phyloP scores from a whole-genome alignment of 345 rosid genomes.

The Corymbia maculata region DNA sequence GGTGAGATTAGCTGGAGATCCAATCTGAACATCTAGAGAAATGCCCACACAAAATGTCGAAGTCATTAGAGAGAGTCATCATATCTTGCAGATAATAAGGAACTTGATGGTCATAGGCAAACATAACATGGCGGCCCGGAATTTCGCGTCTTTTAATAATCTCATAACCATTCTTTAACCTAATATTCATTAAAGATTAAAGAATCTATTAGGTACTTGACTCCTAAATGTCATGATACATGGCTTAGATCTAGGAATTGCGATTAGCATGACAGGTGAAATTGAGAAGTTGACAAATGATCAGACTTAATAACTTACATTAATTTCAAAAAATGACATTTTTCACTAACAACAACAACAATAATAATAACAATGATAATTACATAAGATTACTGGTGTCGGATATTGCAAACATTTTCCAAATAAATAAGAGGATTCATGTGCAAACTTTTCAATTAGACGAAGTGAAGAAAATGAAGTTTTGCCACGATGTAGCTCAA shows the following conservation, averaged over 20 bases:
- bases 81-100: fast-evolving
- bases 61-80: background rate
- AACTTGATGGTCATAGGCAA: background rate
- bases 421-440: no score
- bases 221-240: background rate
- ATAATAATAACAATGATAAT: no score
- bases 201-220: background rate
- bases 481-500: no score
- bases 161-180: background rate
- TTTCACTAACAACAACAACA: background rate
- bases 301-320: no score
- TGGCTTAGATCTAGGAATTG: fast-evolving
- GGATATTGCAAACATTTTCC: no score
- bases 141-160: no score
- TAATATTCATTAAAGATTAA: no score
- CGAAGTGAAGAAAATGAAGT: no score
- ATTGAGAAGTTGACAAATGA: no score
- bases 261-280: background rate
- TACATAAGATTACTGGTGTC: no score
- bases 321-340: no score
- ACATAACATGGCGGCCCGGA: fast-evolving
- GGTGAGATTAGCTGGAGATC: background rate
- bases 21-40: background rate
- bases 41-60: background rate
- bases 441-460: no score